Base-by-base conservation (phyloP, 1,284 basidiomycete genomes). In the Ganoderma boninense region DNA sequence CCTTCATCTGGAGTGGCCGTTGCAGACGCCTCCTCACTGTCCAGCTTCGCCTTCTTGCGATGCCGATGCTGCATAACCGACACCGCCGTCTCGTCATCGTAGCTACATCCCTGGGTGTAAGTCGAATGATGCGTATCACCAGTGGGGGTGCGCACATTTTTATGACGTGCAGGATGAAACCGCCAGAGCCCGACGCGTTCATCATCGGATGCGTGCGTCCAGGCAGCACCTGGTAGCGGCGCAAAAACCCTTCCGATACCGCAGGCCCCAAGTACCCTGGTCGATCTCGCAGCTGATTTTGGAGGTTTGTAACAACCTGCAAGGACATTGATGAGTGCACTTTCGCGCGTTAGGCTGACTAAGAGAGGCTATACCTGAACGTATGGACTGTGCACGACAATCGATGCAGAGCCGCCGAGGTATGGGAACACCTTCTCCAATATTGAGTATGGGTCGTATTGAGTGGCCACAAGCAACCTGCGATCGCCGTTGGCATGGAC, bases 191-290 rank as follows among this genome's bases (percentile, higher is more conserved):
- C 20, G 95, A 93, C 62, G 92, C 95, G 69, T 87, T 92, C 98
- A 99, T 99, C 75, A 90, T 91, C 0, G 98, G 98, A 83, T 99
- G 98, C 56, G 96, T 98, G 43, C 98, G 88, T 18, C 97, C 97
- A 32, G 97, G 97, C 23, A 99, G 85, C 13, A 97, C 93, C 86
- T 89, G 97, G 83, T 99, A 99, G 73, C 90, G 89, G 64, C 98
- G 89, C 63, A 96, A 82, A 93, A 95, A 99, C 13, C 92, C 88
- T 83, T 99, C 97, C 1, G 94, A 93, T 18, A 99, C 84, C 26
- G 89, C 91, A 11, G 96, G 92, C 40, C 91, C 92, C 26, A 99
- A 85, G 78, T 92, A 97, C 72, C 88, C 83, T 10, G 92, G 89
- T 56, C 87, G 80, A 38, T 86, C 83, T 59, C 95, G 89, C 76